Conservation (phyloP, 352 stramenopile species). For the Pythium dissimile region DNA sequence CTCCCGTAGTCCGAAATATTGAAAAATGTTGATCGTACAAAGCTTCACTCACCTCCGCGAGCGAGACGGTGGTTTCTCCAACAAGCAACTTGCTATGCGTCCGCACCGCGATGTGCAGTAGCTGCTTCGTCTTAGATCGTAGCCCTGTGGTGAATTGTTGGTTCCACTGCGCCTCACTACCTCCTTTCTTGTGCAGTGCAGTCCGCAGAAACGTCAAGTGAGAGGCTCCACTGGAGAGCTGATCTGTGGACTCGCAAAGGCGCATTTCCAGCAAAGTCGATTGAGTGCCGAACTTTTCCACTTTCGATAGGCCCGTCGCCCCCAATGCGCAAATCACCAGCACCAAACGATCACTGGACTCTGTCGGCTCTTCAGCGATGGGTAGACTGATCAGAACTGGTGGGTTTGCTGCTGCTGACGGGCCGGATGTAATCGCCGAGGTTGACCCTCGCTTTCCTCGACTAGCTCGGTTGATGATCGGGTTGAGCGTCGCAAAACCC, state of each 20-base stretch:
- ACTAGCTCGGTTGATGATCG: conserved; percentile 34
- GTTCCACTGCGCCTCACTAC: conserved; percentile 81
- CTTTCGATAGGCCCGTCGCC: conserved; percentile 52
- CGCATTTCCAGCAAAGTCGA: conserved; percentile 67
- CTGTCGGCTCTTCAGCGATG: conserved; percentile 12
- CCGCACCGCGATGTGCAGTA: conserved; percentile 52
- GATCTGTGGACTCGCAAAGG: conserved; percentile 22
- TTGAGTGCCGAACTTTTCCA: conserved; percentile 76
- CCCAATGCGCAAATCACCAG: conserved; percentile 61
- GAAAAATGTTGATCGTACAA: conserved; percentile 67
- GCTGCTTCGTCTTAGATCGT: conserved; percentile 46
- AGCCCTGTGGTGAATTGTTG: conserved; percentile 65
- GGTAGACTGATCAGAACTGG: conserved; percentile 53
- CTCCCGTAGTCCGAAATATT: conserved; percentile 29
- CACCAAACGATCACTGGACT: conserved; percentile 25
- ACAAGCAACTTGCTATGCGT: conserved; percentile 67
- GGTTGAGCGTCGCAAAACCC: conserved; percentile 64
- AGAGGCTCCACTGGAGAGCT: conserved; percentile 8
- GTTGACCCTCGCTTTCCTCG: conserved; percentile 19
- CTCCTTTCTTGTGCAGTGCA: conserved; percentile 73
- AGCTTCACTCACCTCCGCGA: conserved; percentile 37
- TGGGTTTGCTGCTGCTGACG: background rate
- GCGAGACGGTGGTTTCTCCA: conserved; percentile 45
- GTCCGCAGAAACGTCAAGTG: conserved; percentile 45
- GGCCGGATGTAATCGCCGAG: conserved; percentile 12